phyloP scores from a whole-genome alignment of 169 alveolate species.

The Eimeria falciformis region DNA sequence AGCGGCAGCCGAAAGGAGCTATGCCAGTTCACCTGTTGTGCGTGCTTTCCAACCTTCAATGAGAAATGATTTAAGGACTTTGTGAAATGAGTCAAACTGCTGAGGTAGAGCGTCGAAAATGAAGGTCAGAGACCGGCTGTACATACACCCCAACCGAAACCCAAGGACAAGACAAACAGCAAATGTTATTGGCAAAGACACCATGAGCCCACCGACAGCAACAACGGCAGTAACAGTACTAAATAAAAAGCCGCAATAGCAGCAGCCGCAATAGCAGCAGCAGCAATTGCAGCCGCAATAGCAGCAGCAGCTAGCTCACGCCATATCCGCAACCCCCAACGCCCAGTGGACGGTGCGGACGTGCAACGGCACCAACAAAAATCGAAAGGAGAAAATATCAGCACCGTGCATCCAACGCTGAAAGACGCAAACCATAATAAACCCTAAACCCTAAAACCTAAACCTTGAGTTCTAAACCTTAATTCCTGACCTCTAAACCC shows the following conservation, averaged over 20 bases:
- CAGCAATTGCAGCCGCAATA: constrained; percentile 20
- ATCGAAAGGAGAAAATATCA: constrained; percentile 40
- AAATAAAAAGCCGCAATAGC: neutral
- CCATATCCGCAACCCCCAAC: constrained; percentile 19
- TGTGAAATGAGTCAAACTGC: constrained; percentile 26
- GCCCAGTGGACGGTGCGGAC: constrained; percentile 21
- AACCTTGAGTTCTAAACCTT: neutral
- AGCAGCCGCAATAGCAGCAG: constrained; percentile 36
- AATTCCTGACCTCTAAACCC: constrained; percentile 22
- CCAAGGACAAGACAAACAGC: too few relatives aligned
- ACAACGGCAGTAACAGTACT: neutral
- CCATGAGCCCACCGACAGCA: neutral
- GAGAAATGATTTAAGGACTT: neutral
- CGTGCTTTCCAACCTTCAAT: neutral
- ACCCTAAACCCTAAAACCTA: constrained; percentile 45
- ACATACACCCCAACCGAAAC: neutral
- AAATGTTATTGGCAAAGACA: neutral
- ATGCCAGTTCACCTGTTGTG: neutral
- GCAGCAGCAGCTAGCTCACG: constrained; percentile 48
- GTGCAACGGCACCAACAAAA: constrained; percentile 46
- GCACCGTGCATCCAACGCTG: constrained; percentile 38
- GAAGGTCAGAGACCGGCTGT: constrained; percentile 26
- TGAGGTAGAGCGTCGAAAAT: constrained; percentile 50
- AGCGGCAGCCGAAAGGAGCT: constrained; percentile 27
- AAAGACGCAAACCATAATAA: constrained; percentile 10